Base-by-base conservation (phyloP, 2,329 filamentous ascomycete species). In the Nemania sp. region DNA sequence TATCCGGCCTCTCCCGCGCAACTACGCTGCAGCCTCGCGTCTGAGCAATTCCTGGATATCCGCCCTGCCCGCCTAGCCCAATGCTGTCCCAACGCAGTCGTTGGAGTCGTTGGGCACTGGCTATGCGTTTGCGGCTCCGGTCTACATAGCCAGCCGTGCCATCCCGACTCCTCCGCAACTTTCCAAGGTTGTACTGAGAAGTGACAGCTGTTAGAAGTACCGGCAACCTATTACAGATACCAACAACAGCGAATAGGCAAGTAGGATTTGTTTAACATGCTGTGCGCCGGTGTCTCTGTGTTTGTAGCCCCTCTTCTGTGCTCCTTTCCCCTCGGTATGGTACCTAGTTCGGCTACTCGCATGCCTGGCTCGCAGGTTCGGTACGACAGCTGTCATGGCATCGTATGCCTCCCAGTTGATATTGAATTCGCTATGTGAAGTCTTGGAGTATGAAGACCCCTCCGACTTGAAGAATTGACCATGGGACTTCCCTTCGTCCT, bases 111-210 rank as follows among this genome's bases (percentile, higher is more conserved):
- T 49, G 30, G 49, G 60, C 49, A 54, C 40, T 52, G 34, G 44
- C 56, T 57, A 62, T 50, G 62, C 61, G 66, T 68, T 68, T 68
- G 66, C 57, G 51, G 20, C 34, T 19, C 28, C 47, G 47, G 23
- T 56, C 52, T 54, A 67, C 60, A 57, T 42, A 37, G 28, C 60
- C 41, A 37, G 28, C 60, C 68, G 64, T 60, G 45, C 51, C 52
- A 50, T 54, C 55, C 64, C 66, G 65, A 50, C 57, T 51, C 51
- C 60, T 56, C 51, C 45, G 34, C 56, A 24, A 30, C 34, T 48
- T 59, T 46, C 56, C 43, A 52, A 56, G 43, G 40, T 55, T 34
- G 55, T 61, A 56, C 59, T 52, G 54, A 55, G 59, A 41, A 55
- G 57, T 63, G 59, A 62, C 61, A 60, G 55, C 52, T 48, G 46